A percentile compares a stretch with the other conserved stretches of the same genome.
phyloP scores from a whole-genome alignment of 1,139 yeast genomes.

The Yamadazyma friedrichii region DNA sequence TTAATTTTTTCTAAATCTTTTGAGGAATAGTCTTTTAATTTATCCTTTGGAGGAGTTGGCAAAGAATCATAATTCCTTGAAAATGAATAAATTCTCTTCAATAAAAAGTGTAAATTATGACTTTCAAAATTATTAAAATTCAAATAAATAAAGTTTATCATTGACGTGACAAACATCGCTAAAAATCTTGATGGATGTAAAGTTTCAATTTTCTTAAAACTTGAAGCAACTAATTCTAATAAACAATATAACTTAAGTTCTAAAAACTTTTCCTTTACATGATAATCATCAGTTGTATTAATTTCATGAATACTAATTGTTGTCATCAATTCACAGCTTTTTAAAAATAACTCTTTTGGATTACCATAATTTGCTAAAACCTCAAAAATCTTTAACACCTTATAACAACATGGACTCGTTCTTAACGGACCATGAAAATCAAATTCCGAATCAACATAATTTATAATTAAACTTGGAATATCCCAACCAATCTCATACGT shows the following conservation, averaged over 20 bases:
- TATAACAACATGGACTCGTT: slow-evolving; percentile 33
- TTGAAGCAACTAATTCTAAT: slow-evolving; percentile 57
- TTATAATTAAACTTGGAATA: slow-evolving; percentile 61
- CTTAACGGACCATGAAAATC: slow-evolving; percentile 23
- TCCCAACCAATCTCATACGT: slow-evolving; percentile 85
- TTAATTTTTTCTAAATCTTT: slow-evolving; percentile 39
- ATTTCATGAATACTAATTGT: slow-evolving; percentile 21
- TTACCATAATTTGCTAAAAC: slow-evolving; percentile 65
- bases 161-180: slow-evolving; percentile 59
- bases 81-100: slow-evolving; percentile 63
- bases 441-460: slow-evolving; percentile 36
- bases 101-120: slow-evolving; percentile 40
- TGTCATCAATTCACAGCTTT: slow-evolving; percentile 61
- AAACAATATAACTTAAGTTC: slow-evolving; percentile 63
- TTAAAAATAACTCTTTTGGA: slow-evolving; percentile 73
- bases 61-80: slow-evolving; percentile 63
- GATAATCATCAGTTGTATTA: slow-evolving; percentile 13
- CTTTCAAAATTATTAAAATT: slow-evolving; percentile 27
- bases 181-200: slow-evolving; percentile 75
- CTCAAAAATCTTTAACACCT: slow-evolving; percentile 52
- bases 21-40: slow-evolving; percentile 21
- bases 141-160: slow-evolving; percentile 47
- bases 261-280: slow-evolving; percentile 31
- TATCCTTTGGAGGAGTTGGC: slow-evolving; percentile 32
- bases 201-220: slow-evolving; percentile 56